Base-by-base conservation (phyloP, 352 stramenopile species). In the Phytophthora pluvialis region DNA sequence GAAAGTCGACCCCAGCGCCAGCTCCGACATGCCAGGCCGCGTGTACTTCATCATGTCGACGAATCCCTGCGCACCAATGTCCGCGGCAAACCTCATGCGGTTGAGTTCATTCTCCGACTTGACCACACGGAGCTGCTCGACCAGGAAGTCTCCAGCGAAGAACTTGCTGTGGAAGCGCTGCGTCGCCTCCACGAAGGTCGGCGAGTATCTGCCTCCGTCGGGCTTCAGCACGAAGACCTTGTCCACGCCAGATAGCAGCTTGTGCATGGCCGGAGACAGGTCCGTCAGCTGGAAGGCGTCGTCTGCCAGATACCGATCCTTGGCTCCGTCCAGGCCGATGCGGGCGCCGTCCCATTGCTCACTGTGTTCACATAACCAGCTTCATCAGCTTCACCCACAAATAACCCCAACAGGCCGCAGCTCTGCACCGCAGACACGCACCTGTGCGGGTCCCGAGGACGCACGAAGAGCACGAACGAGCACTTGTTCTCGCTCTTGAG, bases 311-410 rank as follows among this genome's bases (percentile, higher is more conserved):
- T 86, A 93, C 8, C 43, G 65, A n/a, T 85, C 52, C 33, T 82
- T 81, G 3, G 86, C 83, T 50, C 72, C 78, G 25, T 91, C 74
- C 4, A 92, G 52, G 11, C 85, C 86, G 1, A 90, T 73, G 4
- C 86, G 81, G 26, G 79, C 84, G 25, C 86, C 86, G 32, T 95
- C 86, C 86, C 86, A 95, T 61, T 95, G 86, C 60, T 95, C 86
- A 63, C 86, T 78, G 38, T 21, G 55, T 26, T 2, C 9, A 60
- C 15, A 56, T 5, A 55, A 44, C n/a, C 52, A 51, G 12, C 50
- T 49, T 9, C 3, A 54, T 60, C 21, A 55, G 46, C 12, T 10
- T 32, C 4, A 46, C 39, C 42, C 15, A 21, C 4, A 28, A 42
- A 39, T 35, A 38, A 46, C 13, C 4, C 13, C 15, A 46, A 51